Evolutionary conservation across 345 rosid genomes (phyloP), one percentile per base, ranked within the genome.

Genomic region (Citrus glauca): DNA sequence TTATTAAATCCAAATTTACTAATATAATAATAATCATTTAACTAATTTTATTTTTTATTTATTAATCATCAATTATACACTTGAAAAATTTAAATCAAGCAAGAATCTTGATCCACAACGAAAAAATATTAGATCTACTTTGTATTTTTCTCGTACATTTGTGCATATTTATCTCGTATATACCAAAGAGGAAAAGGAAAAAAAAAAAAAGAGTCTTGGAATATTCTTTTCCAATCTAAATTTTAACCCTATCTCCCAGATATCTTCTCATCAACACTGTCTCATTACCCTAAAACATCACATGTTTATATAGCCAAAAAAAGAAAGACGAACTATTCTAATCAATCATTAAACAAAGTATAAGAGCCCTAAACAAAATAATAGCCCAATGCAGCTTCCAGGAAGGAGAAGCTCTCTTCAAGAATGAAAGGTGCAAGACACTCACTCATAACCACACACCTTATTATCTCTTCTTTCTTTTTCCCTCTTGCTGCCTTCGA

Each of bases 371-470:
- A 19, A 19, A 42, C 42, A 45, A 59, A 59, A 59, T 62, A 19
- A 65, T 17, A 7, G 7, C 25, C 42, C 25, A 65, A 56, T 19
- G 24, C 24, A 56, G 22, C 24, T 20, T 56, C 24, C 24, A 24
- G 80, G 92, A 89, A 89, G 85, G 77, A 86, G 89, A 75, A 40
- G 35, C 81, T 45, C 45, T 40, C 76, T 45, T 45, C 81, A 73
- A 33, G 56, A 32, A 77, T 79, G 80, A 77, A 71, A 83, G 82
- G 73, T 60, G 82, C 67, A 79, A 40, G 84, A 75, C 80, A 69
- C 78, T 80, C 82, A 63, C 84, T 28, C 60, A n/a, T 22, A 53
- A 61, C 60, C 56, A 24, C 66, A 78, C 24, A 45, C 50, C 16
- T 45, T 45, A 13, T 45, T 45, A 45, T 45, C 16, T 11, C 9